These are phyloP conservation scores for sunflower (Helianthus annuus) DNA, from an alignment of 129 eudicot species.

Conservation along the genomic window DNA sequence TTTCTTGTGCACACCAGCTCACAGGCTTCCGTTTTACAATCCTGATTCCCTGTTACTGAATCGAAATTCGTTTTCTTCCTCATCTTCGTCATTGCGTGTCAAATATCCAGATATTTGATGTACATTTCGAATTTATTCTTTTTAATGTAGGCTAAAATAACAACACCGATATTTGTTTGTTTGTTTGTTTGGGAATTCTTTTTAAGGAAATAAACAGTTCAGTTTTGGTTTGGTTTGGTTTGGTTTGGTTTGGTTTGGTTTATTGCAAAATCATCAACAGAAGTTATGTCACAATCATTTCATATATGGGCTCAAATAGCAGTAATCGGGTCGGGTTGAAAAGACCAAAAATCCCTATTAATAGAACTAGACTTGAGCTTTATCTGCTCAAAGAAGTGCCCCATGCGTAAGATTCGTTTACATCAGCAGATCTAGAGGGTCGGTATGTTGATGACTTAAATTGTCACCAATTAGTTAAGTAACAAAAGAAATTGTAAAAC, in stretches of 20 bases:
- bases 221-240: conserved; percentile 23
- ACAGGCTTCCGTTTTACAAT: conserved; percentile 42
- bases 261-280: neutral
- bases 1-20: conserved; percentile 30
- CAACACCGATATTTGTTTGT: neutral
- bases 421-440: neutral
- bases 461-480: neutral
- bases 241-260: neutral
- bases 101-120: conserved; percentile 41
- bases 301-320: neutral
- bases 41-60: conserved; percentile 38
- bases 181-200: conserved; percentile 19
- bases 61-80: conserved; percentile 40
- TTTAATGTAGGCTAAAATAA: conserved; percentile 27
- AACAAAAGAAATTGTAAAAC: neutral
- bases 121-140: neutral
- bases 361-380: neutral
- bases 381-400: neutral
- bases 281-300: neutral
- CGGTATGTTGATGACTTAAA: neutral
- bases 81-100: conserved; percentile 42
- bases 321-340: neutral
- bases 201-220: conserved; percentile 22
- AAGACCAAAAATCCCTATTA: neutral
- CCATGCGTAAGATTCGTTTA: neutral